Percentiles rank a stretch among this genome's conserved stretches.
Evolutionary conservation across 495 filamentous ascomycete genomes (phyloP).

Genomic region (Halenospora varia): DNA sequence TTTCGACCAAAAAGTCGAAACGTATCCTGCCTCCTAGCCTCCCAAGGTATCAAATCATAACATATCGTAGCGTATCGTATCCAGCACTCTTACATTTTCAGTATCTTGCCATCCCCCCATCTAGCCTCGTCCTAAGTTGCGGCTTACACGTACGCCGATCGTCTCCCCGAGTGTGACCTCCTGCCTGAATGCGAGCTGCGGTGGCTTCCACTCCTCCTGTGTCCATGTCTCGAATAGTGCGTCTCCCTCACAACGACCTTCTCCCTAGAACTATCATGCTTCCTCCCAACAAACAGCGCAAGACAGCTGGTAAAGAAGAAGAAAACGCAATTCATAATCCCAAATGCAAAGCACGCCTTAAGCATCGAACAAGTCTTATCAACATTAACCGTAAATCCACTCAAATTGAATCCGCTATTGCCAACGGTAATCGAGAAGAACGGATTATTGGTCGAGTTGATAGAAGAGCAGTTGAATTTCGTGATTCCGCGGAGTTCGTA

Average conservation of each 20-base stretch:
- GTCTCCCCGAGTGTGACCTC: conserved; percentile 30
- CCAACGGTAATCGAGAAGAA: conserved; percentile 55
- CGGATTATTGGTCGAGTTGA: conserved; percentile 31
- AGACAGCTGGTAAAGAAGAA: conserved; percentile 70
- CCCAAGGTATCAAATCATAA: neutral
- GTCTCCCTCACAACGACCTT: conserved; percentile 36
- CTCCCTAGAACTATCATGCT: conserved; percentile 36
- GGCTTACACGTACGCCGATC: conserved; percentile 24
- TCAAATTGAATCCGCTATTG: conserved; percentile 47
- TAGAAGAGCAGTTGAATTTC: conserved; percentile 57
- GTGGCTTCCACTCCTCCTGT: conserved; percentile 37
- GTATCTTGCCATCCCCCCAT: neutral
- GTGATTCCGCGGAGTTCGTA: conserved; percentile 71
- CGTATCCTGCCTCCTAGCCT: too few relatives aligned
- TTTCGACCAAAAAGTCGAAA: too few relatives aligned
- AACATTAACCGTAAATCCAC: conserved; percentile 41
- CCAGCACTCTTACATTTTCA: neutral
- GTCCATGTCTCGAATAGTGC: conserved; percentile 36
- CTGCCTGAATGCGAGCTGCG: conserved; percentile 17
- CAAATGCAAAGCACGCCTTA: conserved; percentile 81
- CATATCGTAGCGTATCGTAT: neutral
- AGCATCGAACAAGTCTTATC: conserved; percentile 85
- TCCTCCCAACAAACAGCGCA: conserved; percentile 52
- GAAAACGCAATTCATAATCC: conserved; percentile 81
- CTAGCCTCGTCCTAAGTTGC: neutral